Base-by-base conservation (phyloP, 2,329 filamentous ascomycete genomes). In the Aspergillus sergii region DNA sequence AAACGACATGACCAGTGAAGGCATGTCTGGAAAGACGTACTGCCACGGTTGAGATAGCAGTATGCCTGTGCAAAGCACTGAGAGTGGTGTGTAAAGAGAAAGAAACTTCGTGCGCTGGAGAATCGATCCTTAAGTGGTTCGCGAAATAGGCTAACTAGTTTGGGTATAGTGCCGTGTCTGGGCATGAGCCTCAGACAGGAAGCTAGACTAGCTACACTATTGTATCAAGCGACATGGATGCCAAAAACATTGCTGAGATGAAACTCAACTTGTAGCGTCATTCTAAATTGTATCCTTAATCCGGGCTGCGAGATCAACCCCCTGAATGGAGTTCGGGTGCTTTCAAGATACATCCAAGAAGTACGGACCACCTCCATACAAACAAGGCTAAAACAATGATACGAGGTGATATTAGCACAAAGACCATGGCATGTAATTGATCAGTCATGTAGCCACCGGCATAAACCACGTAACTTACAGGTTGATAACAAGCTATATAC, bases 1-100 rank as follows among this genome's bases (percentile, higher is more conserved):
- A 74, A 66, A 69, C 71, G 73, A 75, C 70, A 78, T 72, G 67
- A 71, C 71, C 73, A 79, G 65, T 78, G 76, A 79, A 79, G 77
- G 73, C 64, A 68, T 66, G 64, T 72, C 65, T 58, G 62, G 68
- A 68, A 66, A 72, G 69, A 71, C 75, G 70, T 63, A 68, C 71
- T 74, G 75, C 67, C 68, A 76, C 69, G 36, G 62, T 58, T 59
- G 39, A 58, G 26, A 68, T 63, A 62, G 73, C 75, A 80, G 71
- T 66, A 69, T 72, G 74, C 71, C 77, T 73, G 69, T 79, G 77
- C 76, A 73, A 63, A 75, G 73, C 78, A 78, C 76, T 64, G 66
- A 73, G 75, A 78, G 79, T 80, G 78, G 75, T 73, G 68, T 76
- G 68, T 51, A 32, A 45, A 67, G 59, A 69, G 67, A 64, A 68